A percentile compares a stretch with the other conserved stretches of the same genome.
Conservation (phyloP, 768 basidiomycete species). For the Boletales sp. region DNA sequence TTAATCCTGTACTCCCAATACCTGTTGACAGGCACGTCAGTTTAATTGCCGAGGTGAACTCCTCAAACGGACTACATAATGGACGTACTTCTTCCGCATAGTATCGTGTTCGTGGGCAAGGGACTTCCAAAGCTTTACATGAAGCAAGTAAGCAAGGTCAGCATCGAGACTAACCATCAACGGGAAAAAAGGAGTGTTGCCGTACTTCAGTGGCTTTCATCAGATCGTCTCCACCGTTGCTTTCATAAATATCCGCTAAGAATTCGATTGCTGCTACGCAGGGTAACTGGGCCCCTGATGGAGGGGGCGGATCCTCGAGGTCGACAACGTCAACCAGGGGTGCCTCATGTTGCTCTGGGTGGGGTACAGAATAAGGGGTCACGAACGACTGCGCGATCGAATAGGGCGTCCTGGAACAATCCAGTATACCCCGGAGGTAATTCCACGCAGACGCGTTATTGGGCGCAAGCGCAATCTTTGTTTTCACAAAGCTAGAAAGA, state of each 20-base stretch:
- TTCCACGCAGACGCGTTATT: constrained; percentile 98
- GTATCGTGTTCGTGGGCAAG: constrained; percentile 69
- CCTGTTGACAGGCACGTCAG: constrained; percentile 35
- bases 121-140: constrained; percentile 60
- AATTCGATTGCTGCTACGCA: constrained; percentile 81
- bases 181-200: neutral
- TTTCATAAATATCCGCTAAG: constrained; percentile 73
- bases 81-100: constrained; percentile 70
- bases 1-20: constrained; percentile 78
- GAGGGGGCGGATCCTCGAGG: constrained; percentile 71
- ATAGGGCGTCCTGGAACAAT: constrained; percentile 57
- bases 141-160: constrained; percentile 11
- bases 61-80: constrained; percentile 6
- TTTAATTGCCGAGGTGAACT: constrained; percentile 22
- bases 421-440: constrained; percentile 85
- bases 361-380: constrained; percentile 51
- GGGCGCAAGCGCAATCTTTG: constrained; percentile 79
- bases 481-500: constrained; percentile 65
- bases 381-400: constrained; percentile 57
- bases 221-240: constrained; percentile 44
- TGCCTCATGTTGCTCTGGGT: constrained; percentile 24
- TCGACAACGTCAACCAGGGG: constrained; percentile 52
- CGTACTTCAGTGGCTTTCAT: constrained; percentile 49
- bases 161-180: constrained; percentile 1
- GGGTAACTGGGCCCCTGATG: constrained; percentile 65